Percentiles rank a stretch among this genome's conserved stretches.
Evolutionary conservation across 768 basidiomycete genomes (phyloP).

Genomic region (Lactarius pseudohatsudake): DNA sequence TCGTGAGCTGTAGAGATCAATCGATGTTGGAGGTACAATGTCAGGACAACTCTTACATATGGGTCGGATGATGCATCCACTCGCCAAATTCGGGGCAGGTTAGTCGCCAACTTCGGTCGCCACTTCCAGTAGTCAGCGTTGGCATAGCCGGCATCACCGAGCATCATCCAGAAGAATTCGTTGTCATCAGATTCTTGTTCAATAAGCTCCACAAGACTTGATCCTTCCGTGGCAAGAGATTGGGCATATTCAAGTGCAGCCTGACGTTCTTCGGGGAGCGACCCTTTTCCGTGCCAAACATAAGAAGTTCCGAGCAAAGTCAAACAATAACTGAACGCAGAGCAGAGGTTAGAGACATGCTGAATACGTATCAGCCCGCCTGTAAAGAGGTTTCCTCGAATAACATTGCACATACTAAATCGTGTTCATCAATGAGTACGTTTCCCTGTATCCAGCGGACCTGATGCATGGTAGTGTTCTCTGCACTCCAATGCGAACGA

Average conservation of each 20-base stretch:
- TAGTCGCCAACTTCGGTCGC: slow-evolving; percentile 44
- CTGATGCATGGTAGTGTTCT: slow-evolving; percentile 82
- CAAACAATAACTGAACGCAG: slow-evolving; percentile 81
- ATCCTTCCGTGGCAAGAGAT: slow-evolving; percentile 42
- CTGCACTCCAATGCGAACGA: slow-evolving; percentile 70
- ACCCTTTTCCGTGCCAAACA: slow-evolving; percentile 81
- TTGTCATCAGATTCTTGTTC: slow-evolving; percentile 69
- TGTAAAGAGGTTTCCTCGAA: slow-evolving; percentile 2
- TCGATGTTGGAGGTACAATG: background rate
- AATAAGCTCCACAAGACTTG: slow-evolving; percentile 51
- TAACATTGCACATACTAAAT: slow-evolving; percentile 50
- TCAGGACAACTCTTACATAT: background rate
- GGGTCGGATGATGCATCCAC: slow-evolving; percentile 40
- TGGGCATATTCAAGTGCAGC: slow-evolving; percentile 64
- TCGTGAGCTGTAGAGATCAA: slow-evolving; percentile 44
- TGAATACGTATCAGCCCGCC: slow-evolving; percentile 32
- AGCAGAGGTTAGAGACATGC: slow-evolving; percentile 70
- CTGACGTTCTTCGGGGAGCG: slow-evolving; percentile 53
- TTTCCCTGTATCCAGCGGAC: slow-evolving; percentile 53
- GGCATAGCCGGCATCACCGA: slow-evolving; percentile 75
- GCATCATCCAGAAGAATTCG: slow-evolving; percentile 85
- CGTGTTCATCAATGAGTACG: slow-evolving; percentile 67
- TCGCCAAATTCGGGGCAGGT: slow-evolving; percentile 59
- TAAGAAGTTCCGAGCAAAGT: slow-evolving; percentile 69
- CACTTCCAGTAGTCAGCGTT: slow-evolving; percentile 84